Evolutionary conservation across 208 protist species (phyloP), one percentile per base, ranked within the genome.

Genomic region (Trypanosoma brucei): DNA sequence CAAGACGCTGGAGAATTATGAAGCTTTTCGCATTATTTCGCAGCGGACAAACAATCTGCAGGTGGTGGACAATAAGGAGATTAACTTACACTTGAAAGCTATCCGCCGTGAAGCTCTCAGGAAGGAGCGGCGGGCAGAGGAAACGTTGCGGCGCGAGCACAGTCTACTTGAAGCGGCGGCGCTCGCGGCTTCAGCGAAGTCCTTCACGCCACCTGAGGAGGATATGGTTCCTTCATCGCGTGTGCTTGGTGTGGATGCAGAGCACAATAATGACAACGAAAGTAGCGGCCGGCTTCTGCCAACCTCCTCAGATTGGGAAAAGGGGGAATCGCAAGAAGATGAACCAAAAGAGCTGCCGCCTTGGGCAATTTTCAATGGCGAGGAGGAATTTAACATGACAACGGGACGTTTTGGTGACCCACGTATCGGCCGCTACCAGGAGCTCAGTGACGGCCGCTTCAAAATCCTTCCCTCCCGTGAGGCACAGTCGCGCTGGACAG

Each of bases 1-100:
- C 36, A 65, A 81, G 46, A 93, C 86, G 42, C 75, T 95, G 34
- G 86, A 90, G 45, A 93, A 92, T 62, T 93, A 81, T 42, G 86
- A 95, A 61, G 84, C 83, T 2, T 93, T 93, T 49, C 90, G 86
- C 53, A 75, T 93, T 54, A 93, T 95, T 64, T 79, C 90, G 0
- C 90, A 93, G 70, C 83, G 84, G 51, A 93, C 86, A 7, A 88
- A 88, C 62, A 95, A 95, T 68, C 62, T 95, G 42, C 86, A 93
- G 68, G 90, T 95, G 52, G 90, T 95, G 60, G 90, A 95, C 59
- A 73, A 81, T 72, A 86, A 84, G 70, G 86, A 93, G 72, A 92
- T 95, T 55, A 95, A 95, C 61, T 68, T 88, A 9, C 81, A 91
- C 53, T 69, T 95, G 9, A 85, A 91, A 62, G 72, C 66, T 8